phyloP scores from a whole-genome alignment of 768 basidiomycete genomes.

The Cyathus striatus region DNA sequence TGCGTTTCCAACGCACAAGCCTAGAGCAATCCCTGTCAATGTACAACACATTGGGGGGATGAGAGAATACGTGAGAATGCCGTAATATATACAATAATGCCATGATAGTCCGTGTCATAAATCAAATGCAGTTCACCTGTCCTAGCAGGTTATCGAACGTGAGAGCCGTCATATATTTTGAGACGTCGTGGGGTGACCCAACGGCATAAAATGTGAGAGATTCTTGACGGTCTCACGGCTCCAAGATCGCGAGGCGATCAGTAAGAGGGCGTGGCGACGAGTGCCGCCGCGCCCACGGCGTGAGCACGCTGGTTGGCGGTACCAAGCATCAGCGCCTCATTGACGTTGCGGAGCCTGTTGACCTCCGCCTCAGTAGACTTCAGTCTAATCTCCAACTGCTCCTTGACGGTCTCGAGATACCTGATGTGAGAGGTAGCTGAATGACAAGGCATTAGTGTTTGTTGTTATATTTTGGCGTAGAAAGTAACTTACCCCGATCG shows the following conservation, averaged over 20 bases:
- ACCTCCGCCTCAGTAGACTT: slow-evolving; percentile 64
- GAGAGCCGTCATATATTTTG: slow-evolving; percentile 24
- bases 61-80: slow-evolving; percentile 34
- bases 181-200: no score
- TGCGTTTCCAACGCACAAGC: slow-evolving; percentile 30
- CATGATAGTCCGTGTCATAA: slow-evolving; percentile 46
- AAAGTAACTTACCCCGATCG: slow-evolving; percentile 64
- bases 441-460: slow-evolving; percentile 7
- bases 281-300: slow-evolving; percentile 54
- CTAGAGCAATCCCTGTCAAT: slow-evolving; percentile 24
- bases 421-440: slow-evolving; percentile 78
- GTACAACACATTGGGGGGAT: slow-evolving; percentile 16
- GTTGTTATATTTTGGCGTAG: slow-evolving; percentile 6
- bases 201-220: slow-evolving; percentile 23
- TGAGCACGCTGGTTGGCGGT: slow-evolving; percentile 62
- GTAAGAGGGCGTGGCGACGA: slow-evolving; percentile 33
- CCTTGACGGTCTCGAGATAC: slow-evolving; percentile 65
- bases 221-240: slow-evolving; percentile 19
- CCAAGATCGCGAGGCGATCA: slow-evolving; percentile 40
- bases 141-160: slow-evolving; percentile 52
- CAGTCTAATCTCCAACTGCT: slow-evolving; percentile 66
- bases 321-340: slow-evolving; percentile 86
- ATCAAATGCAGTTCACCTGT: slow-evolving; percentile 48
- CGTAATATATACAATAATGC: slow-evolving; percentile 41
- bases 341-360: slow-evolving; percentile 69